phyloP scores from a whole-genome alignment of 805 yeast genomes.

The Yarrowia hollandica region DNA sequence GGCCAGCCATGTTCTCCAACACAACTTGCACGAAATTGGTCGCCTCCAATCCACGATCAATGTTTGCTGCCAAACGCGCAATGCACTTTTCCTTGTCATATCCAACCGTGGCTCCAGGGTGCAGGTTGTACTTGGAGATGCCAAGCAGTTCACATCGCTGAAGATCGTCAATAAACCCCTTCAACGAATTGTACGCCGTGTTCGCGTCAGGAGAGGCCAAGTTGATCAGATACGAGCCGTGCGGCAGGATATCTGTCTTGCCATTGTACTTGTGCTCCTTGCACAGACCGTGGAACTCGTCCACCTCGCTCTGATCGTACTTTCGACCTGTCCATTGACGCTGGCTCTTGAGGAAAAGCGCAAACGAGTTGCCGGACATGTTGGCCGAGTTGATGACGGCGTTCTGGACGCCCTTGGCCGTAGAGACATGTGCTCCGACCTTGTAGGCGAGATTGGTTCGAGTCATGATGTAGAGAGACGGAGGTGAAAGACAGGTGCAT shows the following conservation, averaged over 20 bases:
- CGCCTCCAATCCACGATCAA: conserved; percentile 72
- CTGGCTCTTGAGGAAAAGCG: conserved; percentile 86
- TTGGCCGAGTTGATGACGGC: conserved; percentile 59
- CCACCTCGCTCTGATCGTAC: conserved; percentile 63
- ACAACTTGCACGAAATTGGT: conserved; percentile 84
- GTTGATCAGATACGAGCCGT: conserved; percentile 92
- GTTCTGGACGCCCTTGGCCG: conserved; percentile 61
- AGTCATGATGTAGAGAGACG: not conserved
- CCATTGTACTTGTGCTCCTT: conserved; percentile 43
- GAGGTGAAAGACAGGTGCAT: too few relatives aligned
- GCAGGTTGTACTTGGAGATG: conserved; percentile 86
- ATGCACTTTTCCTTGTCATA: conserved; percentile 69
- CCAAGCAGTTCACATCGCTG: conserved; percentile 80
- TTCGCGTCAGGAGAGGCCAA: conserved; percentile 85
- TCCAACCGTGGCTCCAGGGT: conserved; percentile 78
- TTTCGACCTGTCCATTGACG: conserved; percentile 88
- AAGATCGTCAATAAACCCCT: conserved; percentile 81
- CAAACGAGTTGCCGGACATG: conserved; percentile 77
- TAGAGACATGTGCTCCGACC: conserved; percentile 88
- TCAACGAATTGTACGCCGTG: conserved; percentile 73
- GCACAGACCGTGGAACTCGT: conserved; percentile 65
- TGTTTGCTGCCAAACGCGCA: conserved; percentile 67
- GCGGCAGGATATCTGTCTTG: conserved; percentile 72
- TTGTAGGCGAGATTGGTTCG: conserved; percentile 22
- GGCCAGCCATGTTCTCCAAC: conserved; percentile 97